Evolutionary conservation across 2,329 filamentous ascomycete genomes (phyloP).

Genomic region (Pseudogymnoascus sp.): DNA sequence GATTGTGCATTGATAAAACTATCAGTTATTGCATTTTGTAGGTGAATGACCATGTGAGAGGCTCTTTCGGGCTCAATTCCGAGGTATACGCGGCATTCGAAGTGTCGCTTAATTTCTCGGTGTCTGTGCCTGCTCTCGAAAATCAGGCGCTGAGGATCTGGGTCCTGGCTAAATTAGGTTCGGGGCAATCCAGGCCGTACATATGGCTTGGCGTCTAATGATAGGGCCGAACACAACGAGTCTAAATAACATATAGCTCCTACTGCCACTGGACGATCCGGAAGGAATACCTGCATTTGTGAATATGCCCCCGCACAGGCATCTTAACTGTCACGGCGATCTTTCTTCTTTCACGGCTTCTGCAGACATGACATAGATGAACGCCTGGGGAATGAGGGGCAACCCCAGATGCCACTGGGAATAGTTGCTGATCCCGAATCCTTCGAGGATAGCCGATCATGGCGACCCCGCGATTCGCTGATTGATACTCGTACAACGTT

Average conservation of each 20-base stretch:
- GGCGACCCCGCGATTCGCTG: conserved; percentile 2
- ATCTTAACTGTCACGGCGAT: background rate
- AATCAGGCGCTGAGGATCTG: background rate
- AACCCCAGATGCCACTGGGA: background rate
- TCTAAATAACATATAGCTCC: background rate
- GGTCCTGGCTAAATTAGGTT: background rate
- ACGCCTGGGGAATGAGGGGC: background rate
- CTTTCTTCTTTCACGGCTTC: background rate
- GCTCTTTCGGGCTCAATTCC: background rate
- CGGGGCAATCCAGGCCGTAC: background rate
- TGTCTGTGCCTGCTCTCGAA: background rate
- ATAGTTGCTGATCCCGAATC: background rate
- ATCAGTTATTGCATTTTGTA: background rate
- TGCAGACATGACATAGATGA: background rate
- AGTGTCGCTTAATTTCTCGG: background rate
- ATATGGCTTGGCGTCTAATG: background rate
- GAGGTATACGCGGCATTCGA: background rate
- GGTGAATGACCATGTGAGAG: background rate
- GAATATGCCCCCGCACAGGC: background rate
- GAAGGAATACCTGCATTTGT: conserved; percentile 5
- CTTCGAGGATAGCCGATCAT: background rate
- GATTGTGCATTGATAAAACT: background rate
- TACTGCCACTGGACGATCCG: background rate
- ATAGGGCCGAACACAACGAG: conserved; percentile 5
- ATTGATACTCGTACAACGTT: background rate